Base-by-base conservation (phyloP, 2,329 filamentous ascomycete genomes). In the Pseudocercospora vitis region DNA sequence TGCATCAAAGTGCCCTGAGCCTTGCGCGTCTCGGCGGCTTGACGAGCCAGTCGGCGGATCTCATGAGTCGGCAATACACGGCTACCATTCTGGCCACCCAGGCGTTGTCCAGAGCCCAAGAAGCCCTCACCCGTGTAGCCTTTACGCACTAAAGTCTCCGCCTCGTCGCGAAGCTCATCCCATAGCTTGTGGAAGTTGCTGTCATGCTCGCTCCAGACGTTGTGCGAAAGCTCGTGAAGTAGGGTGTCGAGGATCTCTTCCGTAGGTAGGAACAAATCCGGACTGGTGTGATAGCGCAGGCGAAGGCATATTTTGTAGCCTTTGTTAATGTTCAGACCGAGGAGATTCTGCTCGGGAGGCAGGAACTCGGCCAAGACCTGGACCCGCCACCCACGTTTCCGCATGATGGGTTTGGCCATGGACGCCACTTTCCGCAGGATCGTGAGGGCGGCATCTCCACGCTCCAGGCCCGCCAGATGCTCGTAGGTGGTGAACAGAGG, bases 111-210 rank as follows among this genome's bases (percentile, higher is more conserved):
- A 26, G 86, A 75, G 0, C 86, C 85, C 24, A 96, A 74, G 72
- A 96, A 96, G 0, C 88, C 88, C 71, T 96, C 91, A 9, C 92
- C 92, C 0, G 89, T 95, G 67, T 92, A 96, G 14, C 92, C 92
- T 68, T 92, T 94, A 54, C 83, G 75, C 8, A 85, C 67, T 5
- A 96, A 79, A 2, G 84, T 82, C 64, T 91, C 83, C 64, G 92
- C 86, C 72, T 96, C 91, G 53, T 92, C 88, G 16, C 92, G 84
- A 3, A 96, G 81, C 67, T 95, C 87, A 63, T 96, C 86, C 89
- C 91, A 96, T 4, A 96, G 76, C 0, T 85, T 85, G 62, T 96
- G 84, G 67, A 97, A 97, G 29, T 87, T 81, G 42, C 78, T 80
- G 67, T 96, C 84, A 69, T 97, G 92, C 1, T 89, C 88, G 0